Conservation (phyloP, 2,329 filamentous ascomycete species). For the Talaromyces marneffei region DNA sequence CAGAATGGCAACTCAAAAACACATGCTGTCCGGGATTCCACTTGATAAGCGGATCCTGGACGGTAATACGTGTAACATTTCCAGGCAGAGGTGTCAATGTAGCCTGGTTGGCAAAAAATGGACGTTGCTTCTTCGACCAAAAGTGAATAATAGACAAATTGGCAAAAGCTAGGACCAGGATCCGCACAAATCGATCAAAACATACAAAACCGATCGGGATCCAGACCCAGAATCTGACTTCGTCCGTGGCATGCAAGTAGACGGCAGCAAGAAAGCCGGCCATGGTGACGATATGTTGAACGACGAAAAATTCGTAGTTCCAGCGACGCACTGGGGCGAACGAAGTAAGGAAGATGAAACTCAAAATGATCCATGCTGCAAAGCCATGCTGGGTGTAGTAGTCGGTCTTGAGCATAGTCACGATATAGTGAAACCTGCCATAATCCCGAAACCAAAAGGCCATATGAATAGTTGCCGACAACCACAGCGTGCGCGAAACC, state of each 20-base stretch:
- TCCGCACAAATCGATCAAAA: conserved; percentile 41
- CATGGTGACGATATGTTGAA: conserved; percentile 50
- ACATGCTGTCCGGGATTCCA: conserved; percentile 61
- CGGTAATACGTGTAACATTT: conserved; percentile 52
- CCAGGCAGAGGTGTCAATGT: conserved; percentile 48
- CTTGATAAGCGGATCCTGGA: conserved; percentile 49
- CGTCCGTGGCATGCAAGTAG: conserved; percentile 44
- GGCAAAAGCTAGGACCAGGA: conserved; percentile 30
- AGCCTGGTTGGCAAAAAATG: conserved; percentile 38
- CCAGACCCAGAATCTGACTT: conserved; percentile 44
- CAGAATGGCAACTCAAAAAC: conserved; percentile 53
- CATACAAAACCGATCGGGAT: conserved; percentile 43
- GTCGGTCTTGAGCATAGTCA: conserved; percentile 44
- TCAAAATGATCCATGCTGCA: conserved; percentile 47
- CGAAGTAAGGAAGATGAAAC: conserved; percentile 49
- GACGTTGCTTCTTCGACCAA: conserved; percentile 14
- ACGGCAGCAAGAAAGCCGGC: conserved; percentile 45
- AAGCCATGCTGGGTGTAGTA: conserved; percentile 47
- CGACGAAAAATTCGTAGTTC: conserved; percentile 51
- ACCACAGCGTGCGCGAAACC: conserved; percentile 47
- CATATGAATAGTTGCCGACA: conserved; percentile 51
- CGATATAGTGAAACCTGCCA: conserved; percentile 47
- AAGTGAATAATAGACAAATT: conserved; percentile 41
- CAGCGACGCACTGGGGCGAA: conserved; percentile 45
- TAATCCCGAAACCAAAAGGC: conserved; percentile 51